Evolutionary conservation across 768 basidiomycete genomes (phyloP), one percentile per base, ranked within the genome.

Genomic region (Lactarius indigo): DNA sequence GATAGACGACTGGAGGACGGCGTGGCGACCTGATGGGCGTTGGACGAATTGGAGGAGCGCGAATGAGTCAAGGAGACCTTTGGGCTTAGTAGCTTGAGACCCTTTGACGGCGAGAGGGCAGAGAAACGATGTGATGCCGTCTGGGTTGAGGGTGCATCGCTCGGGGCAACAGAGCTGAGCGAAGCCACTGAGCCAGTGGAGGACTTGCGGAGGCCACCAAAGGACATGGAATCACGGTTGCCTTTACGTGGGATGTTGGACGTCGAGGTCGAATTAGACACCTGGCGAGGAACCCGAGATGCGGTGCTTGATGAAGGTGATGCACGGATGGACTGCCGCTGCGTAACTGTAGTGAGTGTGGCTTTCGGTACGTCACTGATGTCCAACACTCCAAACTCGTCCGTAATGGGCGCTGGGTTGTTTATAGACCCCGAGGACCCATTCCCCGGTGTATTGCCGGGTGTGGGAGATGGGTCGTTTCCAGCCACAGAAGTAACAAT

Each of bases 301-400:
- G 79, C 79, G 18, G 86, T 79, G 26, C 78, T 68, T 9, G 73
- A 76, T 3, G 84, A 83, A 3, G 92, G 91, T 30, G 92, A 94
- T 42, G 77, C 79, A 28, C 90, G 84, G 28, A 83, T 74, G n/a
- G 88, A 85, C 54, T 83, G 78, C 57, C 87, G 87, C 65, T 83
- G 83, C 1, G 74, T 68, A 1, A 78, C 72, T 23, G 79, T 70
- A 7, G 78, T 75, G 9, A 81, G 75, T 68, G 85, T 87, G 20
- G 79, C 77, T 41, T 78, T 79, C 59, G 82, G 78, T 7, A 74
- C 74, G 66, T 88, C 87, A 6, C 82, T 79, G 69, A 79, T 81
- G 68, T 93, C 91, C 61, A 94, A 80, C 20, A 95, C 86, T 37
- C 93, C 92, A 73, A 94, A 94, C 75, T 94, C 93, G 71, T 87